Conservation (phyloP, 192 early-diverging fungal species). For the Glomus cerebriforme region DNA sequence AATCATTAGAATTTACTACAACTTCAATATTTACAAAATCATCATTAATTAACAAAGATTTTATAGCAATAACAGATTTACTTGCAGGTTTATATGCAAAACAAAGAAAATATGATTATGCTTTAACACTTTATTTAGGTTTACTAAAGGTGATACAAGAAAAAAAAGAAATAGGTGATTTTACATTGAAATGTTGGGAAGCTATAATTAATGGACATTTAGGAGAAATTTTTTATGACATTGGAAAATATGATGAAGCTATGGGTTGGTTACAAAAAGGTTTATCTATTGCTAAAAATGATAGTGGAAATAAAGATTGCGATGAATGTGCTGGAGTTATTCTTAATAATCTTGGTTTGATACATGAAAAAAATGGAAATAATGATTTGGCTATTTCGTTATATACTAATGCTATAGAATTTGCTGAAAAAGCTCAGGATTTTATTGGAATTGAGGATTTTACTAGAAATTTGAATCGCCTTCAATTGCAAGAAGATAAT, state of each 20-base stretch:
- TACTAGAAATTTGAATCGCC: background rate
- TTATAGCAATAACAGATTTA: conserved; percentile 36
- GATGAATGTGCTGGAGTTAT: conserved; percentile 58
- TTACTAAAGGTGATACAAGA: conserved; percentile 44
- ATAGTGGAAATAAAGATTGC: conserved; percentile 47
- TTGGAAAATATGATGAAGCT: conserved; percentile 51
- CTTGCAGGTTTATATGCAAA: conserved; percentile 55
- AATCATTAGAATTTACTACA: background rate
- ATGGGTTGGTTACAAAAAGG: conserved; percentile 60
- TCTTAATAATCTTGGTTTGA: conserved; percentile 51
- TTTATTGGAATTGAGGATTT: conserved; percentile 9
- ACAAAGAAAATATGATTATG: conserved; percentile 48
- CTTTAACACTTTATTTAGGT: conserved; percentile 50
- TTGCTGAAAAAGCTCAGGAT: conserved; percentile 24
- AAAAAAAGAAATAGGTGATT: conserved; percentile 19
- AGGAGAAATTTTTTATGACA: conserved; percentile 50
- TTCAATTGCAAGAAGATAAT: background rate
- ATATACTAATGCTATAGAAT: conserved; percentile 8
- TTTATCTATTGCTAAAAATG: conserved; percentile 45
- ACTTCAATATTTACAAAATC: background rate
- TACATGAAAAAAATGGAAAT: conserved; percentile 48
- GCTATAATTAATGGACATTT: conserved; percentile 58
- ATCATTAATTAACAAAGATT: conserved; percentile 20
- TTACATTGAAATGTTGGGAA: conserved; percentile 45
- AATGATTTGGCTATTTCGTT: background rate